Evolutionary conservation across 495 filamentous ascomycete genomes (phyloP).

Genomic region (Astrocystis sublimbata): DNA sequence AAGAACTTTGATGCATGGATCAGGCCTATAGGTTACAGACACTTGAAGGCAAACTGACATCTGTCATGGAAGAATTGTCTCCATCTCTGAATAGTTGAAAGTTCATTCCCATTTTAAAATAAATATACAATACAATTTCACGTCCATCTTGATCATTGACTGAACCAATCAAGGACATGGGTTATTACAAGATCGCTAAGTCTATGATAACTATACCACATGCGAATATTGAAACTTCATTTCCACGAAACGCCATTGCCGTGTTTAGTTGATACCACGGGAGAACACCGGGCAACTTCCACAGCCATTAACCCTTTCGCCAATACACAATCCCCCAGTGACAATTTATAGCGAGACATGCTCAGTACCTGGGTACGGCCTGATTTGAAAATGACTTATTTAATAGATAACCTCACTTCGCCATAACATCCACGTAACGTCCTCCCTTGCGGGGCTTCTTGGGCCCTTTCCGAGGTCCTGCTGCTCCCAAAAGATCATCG

Average conservation of each 20-base stretch:
- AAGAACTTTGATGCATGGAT: too few species aligned
- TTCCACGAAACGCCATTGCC: constrained; percentile 5
- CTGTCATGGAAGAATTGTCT: too few species aligned
- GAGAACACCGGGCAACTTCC: background rate
- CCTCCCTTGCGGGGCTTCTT: constrained; percentile 78
- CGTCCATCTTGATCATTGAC: background rate
- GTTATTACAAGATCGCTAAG: constrained; percentile 34
- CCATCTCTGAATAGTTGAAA: too few species aligned
- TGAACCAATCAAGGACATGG: background rate
- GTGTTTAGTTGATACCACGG: background rate
- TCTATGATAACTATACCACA: constrained; percentile 28
- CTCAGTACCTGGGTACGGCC: background rate
- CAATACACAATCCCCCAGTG: constrained; percentile 17
- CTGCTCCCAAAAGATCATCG: constrained; percentile 77
- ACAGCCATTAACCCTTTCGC: background rate
- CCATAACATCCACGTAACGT: constrained; percentile 93
- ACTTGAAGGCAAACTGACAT: too few species aligned
- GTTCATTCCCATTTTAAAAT: too few species aligned
- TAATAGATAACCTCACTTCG: constrained; percentile 41
- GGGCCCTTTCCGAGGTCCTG: constrained; percentile 64
- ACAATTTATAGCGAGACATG: constrained; percentile 8
- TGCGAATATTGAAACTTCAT: constrained; percentile 7
- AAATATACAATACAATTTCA: too few species aligned
- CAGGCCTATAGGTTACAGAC: too few species aligned
- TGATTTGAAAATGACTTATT: background rate